Conservation (phyloP, 805 yeast species). For the Teunomyces atbi region DNA sequence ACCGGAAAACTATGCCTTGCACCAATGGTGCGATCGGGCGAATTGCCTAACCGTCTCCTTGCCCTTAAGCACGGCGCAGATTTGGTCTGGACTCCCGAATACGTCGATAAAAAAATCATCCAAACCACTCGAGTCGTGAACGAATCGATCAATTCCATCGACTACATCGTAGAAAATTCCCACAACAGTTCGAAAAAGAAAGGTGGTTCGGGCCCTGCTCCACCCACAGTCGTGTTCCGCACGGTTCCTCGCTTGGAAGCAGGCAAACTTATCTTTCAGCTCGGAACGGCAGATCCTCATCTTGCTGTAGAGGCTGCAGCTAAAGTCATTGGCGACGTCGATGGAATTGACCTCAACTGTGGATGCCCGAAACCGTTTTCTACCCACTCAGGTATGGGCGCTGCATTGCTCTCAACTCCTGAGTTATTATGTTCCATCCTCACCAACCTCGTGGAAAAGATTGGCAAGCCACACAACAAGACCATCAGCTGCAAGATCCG, state of each 20-base stretch:
- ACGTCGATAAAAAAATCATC: slow-evolving; percentile 79
- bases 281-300: slow-evolving; percentile 83
- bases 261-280: slow-evolving; percentile 76
- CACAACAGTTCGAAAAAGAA: slow-evolving; percentile 34
- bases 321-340: slow-evolving; percentile 79
- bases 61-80: slow-evolving; percentile 88
- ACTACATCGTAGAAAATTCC: slow-evolving; percentile 42
- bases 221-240: slow-evolving; percentile 64
- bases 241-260: slow-evolving; percentile 63
- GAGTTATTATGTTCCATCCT: slow-evolving; percentile 73
- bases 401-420: slow-evolving; percentile 82
- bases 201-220: slow-evolving; percentile 34
- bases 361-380: slow-evolving; percentile 98
- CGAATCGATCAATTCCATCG: slow-evolving; percentile 54
- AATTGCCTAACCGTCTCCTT: slow-evolving; percentile 81
- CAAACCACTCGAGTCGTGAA: slow-evolving; percentile 67
- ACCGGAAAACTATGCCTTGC: slow-evolving; percentile 82
- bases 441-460: slow-evolving; percentile 64
- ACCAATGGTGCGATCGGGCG: slow-evolving; percentile 97
- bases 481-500: slow-evolving; percentile 92
- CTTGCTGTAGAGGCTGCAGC: slow-evolving; percentile 87
- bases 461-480: slow-evolving; percentile 73
- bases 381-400: slow-evolving; percentile 96
- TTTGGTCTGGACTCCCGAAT: slow-evolving; percentile 92
- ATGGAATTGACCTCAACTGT: slow-evolving; percentile 89